Conservation (phyloP, 805 yeast genomes). For the Jamesozyma piceae region DNA sequence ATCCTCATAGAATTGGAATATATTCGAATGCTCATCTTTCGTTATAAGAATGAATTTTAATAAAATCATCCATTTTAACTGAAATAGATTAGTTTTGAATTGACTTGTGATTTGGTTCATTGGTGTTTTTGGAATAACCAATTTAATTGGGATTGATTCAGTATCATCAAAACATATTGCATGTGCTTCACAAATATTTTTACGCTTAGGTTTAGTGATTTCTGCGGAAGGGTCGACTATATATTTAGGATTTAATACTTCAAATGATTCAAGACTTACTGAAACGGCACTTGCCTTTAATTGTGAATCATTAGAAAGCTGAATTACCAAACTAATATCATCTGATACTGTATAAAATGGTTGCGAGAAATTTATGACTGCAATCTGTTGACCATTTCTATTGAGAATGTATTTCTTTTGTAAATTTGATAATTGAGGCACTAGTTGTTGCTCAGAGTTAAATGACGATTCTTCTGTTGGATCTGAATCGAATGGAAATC, state of each 20-base stretch:
- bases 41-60: constrained; percentile 32
- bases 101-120: constrained; percentile 31
- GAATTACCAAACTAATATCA: constrained; percentile 33
- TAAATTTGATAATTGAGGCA: constrained; percentile 20
- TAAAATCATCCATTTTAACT: constrained; percentile 31
- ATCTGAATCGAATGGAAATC: constrained; percentile 1
- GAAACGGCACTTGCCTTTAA: constrained; percentile 34
- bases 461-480: neutral
- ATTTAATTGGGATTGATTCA: constrained; percentile 21
- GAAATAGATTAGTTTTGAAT: constrained; percentile 34
- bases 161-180: constrained; percentile 26
- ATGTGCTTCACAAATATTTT: constrained; percentile 25
- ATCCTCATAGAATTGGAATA: constrained; percentile 28
- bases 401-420: constrained; percentile 35
- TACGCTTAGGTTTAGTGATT: constrained; percentile 11
- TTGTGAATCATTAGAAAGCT: constrained; percentile 23
- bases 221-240: constrained; percentile 7
- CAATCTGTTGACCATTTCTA: constrained; percentile 34
- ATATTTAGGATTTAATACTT: constrained; percentile 29
- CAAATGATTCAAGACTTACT: constrained; percentile 30
- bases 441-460: constrained; percentile 6
- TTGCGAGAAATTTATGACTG: constrained; percentile 33
- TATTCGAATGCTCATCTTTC: constrained; percentile 10
- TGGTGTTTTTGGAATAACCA: constrained; percentile 29
- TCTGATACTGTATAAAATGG: constrained; percentile 39